These are phyloP conservation scores for Hyphopichia wangnamkhiaoensis DNA, from an alignment of 1,139 yeast genomes.

Conservation along the genomic window DNA sequence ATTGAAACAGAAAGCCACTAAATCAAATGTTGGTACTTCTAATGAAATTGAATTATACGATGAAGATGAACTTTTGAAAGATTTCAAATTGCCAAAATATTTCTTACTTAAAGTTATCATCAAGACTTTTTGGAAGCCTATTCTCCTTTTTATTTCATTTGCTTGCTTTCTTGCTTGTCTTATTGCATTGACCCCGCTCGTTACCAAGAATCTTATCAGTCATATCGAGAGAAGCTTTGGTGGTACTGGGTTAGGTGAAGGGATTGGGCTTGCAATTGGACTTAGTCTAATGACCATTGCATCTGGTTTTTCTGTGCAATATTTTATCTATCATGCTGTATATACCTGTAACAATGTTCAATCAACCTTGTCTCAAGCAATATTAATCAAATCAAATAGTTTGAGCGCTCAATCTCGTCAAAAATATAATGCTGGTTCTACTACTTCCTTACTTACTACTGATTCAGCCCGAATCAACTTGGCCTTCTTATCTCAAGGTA, in stretches of 20 bases:
- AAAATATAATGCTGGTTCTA: conserved; percentile 16
- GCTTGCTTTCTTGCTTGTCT: conserved; percentile 8
- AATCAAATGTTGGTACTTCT: conserved; percentile 18
- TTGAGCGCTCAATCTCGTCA: conserved; percentile 15
- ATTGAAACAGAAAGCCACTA: conserved; percentile 14
- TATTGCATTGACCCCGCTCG: conserved; percentile 27
- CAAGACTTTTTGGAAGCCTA: conserved; percentile 3
- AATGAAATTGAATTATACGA: conserved; percentile 7
- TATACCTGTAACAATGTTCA: conserved; percentile 20
- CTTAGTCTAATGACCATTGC: conserved; percentile 6
- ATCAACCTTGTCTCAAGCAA: conserved; percentile 18
- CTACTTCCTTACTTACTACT: conserved; percentile 24
- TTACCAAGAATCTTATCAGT: conserved; percentile 54
- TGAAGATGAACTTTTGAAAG: conserved; percentile 18
- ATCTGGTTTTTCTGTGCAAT: conserved; percentile 19
- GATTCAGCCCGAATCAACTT: conserved; percentile 22
- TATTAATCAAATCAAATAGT: conserved; percentile 18
- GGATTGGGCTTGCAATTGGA: conserved; percentile 56
- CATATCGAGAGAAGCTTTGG: conserved; percentile 43
- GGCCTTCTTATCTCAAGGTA: conserved; percentile 16
- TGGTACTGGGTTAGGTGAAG: conserved; percentile 38
- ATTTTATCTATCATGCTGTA: conserved; percentile 23
- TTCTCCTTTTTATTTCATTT: conserved; percentile 1
- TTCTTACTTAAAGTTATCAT: conserved; percentile 9
- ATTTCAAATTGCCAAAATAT: conserved; percentile 13